phyloP scores from a whole-genome alignment of 805 yeast species.

The Ogataea ganodermae region DNA sequence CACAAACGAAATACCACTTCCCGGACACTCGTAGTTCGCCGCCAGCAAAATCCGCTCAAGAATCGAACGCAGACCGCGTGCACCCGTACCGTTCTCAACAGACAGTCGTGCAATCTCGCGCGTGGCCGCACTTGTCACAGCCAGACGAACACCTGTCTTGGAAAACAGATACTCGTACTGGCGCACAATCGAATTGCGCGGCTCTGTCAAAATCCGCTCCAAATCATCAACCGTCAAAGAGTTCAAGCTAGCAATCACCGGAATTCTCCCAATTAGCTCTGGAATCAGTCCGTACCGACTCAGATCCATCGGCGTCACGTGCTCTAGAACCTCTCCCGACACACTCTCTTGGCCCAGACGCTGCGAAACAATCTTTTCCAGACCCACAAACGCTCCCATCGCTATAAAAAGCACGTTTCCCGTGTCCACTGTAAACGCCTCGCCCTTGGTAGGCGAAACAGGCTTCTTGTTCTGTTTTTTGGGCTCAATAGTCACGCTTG shows the following conservation, averaged over 20 bases:
- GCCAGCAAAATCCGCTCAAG: conserved; percentile 52
- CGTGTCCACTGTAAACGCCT: conserved; percentile 52
- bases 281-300: conserved; percentile 58
- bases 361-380: conserved; percentile 48
- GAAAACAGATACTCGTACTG: conserved; percentile 57
- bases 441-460: conserved; percentile 27
- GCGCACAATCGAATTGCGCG: conserved; percentile 53
- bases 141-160: conserved; percentile 52
- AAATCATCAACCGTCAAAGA: conserved; percentile 48
- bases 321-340: conserved; percentile 33
- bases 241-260: conserved; percentile 51
- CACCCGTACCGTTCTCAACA: conserved; percentile 57
- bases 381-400: conserved; percentile 65
- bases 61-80: conserved; percentile 57
- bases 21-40: conserved; percentile 62
- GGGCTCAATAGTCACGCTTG: conserved; percentile 47
- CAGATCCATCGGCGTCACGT: conserved; percentile 52
- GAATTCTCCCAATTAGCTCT: conserved; percentile 60
- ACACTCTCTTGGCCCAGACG: conserved; percentile 36
- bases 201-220: conserved; percentile 52
- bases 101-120: conserved; percentile 51
- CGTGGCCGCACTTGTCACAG: conserved; percentile 51
- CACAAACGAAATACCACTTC: conserved; percentile 53
- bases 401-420: conserved; percentile 56
- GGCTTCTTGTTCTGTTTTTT: conserved; percentile 22